A percentile compares a stretch with the other conserved stretches of the same genome.
Conservation (phyloP, 176 grass and related monocot genomes). For the Zea mays region Zm-B73-REFERENCE-NAM-5.0 NC_050098.1:171063001-171063500, state of each 20-base stretch:
- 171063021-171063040: slow-evolving; percentile 31
- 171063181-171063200: background rate
- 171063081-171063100: background rate
- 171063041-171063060: background rate
- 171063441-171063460: background rate
- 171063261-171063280: background rate
- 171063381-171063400: background rate
- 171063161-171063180: background rate
- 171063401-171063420: background rate
- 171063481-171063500: too few relatives aligned
- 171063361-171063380: background rate
- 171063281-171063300: background rate
- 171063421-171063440: background rate
- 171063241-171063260: background rate
- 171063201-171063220: background rate
- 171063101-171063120: background rate
- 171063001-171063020: slow-evolving; percentile 30
- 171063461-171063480: too few relatives aligned
- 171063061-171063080: background rate
- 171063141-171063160: background rate
- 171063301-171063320: slow-evolving; percentile 1
- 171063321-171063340: too few relatives aligned
- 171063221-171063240: background rate
- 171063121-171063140: background rate
- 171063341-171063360: background rate